Evolutionary conservation across 2,329 filamentous ascomycete genomes (phyloP), one percentile per base, ranked within the genome.

Genomic region (Penicillium sp.): DNA sequence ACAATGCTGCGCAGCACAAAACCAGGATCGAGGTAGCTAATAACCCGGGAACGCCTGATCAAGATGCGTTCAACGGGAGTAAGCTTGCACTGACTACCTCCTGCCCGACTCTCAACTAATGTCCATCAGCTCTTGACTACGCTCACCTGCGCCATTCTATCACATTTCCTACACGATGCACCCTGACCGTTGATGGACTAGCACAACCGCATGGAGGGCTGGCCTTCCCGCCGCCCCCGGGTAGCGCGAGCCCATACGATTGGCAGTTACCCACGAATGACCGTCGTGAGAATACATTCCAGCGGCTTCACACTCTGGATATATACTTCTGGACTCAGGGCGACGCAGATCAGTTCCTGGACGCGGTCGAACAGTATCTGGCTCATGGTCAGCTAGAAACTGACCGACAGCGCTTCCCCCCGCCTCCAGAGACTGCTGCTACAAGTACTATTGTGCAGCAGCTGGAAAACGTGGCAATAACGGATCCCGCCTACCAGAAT

Each of bases 61-160:
- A 89, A 70, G 87, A 89, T 79, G 86, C 86, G 51, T 88, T 90
- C 72, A 81, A 82, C 68, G 87, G 87, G 64, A 80, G 84, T 86
- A 73, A 73, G 83, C 26, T 19, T 11, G n/a, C 9, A 3, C 30
- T 44, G 9, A 11, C 21, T 5, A 8, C 11, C 3, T 45, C 15
- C 13, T 7, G 7, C 13, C 78, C 44, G 4, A 49, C 29, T 5
- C 2, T 46, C 38, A 26, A 15, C 57, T 58, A 19, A 67, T 30
- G 53, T 23, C n/a, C 41, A 19, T 11, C 67, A 86, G 82, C 79
- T 56, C 71, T 89, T 64, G 82, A 84, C 64, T 76, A 77, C 19
- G 79, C 84, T 51, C 82, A 81, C 66, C 73, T 89, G 19, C 78
- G 80, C 38, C 86, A 87, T 70, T 85, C 84, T 5, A 80, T 84